phyloP scores from a whole-genome alignment of 306 rosid species.

The Cucumis hystrix region DNA sequence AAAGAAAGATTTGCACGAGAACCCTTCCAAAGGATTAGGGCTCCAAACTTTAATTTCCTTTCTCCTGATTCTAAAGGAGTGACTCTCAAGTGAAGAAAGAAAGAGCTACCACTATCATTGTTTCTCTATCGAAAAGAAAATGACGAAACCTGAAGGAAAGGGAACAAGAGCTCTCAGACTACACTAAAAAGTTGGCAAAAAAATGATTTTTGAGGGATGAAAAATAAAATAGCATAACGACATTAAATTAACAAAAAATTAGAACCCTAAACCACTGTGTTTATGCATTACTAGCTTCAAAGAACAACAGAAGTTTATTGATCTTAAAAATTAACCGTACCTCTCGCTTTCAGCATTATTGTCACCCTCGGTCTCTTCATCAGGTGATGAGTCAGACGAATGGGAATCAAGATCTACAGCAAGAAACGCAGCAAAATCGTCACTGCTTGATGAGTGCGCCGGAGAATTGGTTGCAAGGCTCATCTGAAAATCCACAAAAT shows the following conservation, averaged over 20 bases:
- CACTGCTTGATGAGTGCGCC: slow-evolving; percentile 57
- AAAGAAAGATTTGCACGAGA: too few species aligned
- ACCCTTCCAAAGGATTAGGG: too few species aligned
- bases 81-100: too few species aligned
- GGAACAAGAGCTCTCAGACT: too few species aligned
- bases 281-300: background rate
- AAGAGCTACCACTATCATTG: too few species aligned
- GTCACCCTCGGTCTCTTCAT: slow-evolving; percentile 13
- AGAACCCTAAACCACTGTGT: background rate
- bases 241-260: background rate
- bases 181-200: too few species aligned
- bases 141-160: too few species aligned
- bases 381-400: slow-evolving; percentile 23
- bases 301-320: background rate
- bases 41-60: too few species aligned
- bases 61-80: too few species aligned
- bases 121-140: too few species aligned
- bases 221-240: background rate
- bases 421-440: slow-evolving; percentile 47
- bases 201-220: too few species aligned
- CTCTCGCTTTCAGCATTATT: slow-evolving; percentile 26
- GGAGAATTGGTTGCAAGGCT: slow-evolving; percentile 61
- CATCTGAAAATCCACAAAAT: slow-evolving; percentile 33
- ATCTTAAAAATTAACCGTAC: slow-evolving; percentile 12
- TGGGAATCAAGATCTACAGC: slow-evolving; percentile 33